phyloP scores from a whole-genome alignment of 257 asterid genomes.

The Petrea volubilis region DNA sequence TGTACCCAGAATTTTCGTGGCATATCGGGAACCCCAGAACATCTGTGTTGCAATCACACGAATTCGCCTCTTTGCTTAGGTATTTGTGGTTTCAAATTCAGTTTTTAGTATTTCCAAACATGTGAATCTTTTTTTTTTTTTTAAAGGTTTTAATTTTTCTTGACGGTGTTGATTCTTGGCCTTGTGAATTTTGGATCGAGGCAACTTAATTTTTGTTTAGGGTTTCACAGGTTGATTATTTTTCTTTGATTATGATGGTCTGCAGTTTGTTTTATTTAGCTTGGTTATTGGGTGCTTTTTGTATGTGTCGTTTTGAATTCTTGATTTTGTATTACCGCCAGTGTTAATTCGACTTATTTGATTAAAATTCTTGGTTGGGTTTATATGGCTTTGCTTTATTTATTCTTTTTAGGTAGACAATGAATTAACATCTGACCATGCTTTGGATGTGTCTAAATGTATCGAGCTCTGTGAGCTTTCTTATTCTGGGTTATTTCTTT shows the following conservation, averaged over 20 bases:
- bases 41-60: conserved; percentile 2
- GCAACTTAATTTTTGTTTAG: neutral
- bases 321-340: neutral
- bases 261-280: neutral
- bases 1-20: conserved; percentile 7
- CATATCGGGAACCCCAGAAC: conserved; percentile 16
- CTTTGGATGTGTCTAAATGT: neutral
- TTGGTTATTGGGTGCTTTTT: neutral
- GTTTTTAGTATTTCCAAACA: neutral
- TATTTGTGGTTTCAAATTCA: neutral
- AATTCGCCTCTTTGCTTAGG: conserved; percentile 13
- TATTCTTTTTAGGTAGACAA: neutral
- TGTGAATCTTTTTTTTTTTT: neutral
- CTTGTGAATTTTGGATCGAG: conserved; percentile 12
- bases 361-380: neutral
- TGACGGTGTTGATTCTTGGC: neutral
- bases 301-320: neutral
- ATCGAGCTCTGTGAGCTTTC: neutral
- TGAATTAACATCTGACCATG: neutral
- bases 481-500: neutral
- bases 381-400: neutral
- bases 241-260: neutral
- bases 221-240: neutral
- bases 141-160: neutral
- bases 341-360: neutral